Base-by-base conservation (phyloP, 2,329 filamentous ascomycete species). In the Furcasterigmium furcatum region DNA sequence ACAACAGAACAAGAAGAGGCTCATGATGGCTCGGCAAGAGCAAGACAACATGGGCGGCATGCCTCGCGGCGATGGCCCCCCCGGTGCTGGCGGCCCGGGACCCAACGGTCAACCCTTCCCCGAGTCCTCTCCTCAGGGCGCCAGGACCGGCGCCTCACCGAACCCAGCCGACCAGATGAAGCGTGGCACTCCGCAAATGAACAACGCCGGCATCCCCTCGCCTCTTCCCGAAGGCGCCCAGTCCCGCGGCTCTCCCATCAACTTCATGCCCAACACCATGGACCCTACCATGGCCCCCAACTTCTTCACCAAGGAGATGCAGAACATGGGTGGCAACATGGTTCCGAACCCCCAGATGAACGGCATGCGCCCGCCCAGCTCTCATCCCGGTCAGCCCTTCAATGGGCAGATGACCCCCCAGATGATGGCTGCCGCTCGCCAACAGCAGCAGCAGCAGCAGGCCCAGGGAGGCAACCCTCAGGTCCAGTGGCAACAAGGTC, bases 1-100 rank as follows among this genome's bases (percentile, higher is more conserved):
- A 66, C 88, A 91, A 66, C 87, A 92, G 67, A 92, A 92, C 58
- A 92, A 91, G 74, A 91, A 91, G 67, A 76, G 88, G 16, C 74
- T 92, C 41, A 83, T 91, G 74, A 90, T 91, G 87, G 88, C 88
- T 30, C 82, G 88, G 16, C 86, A 85, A 60, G 82, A 91, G 61
- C 87, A 92, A 64, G 88, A 91, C 48, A 75, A 70, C 42, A 70
- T 72, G 48, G 70, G 71, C 34, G 62, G 65, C 19, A 72, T 76
- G 52, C 70, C 73, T 30, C 70, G 76, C 52, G 74, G 64, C 42
- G 78, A 76, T 20, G 73, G 73, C 24, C 73, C 74, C 45, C 78
- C 75, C 38, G 77, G 71, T 30, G 74, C 80, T n/a, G 75, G 70
- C 49, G 77, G 68, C 12, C 69, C 74, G 47, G 72, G 78, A 24